Base-by-base conservation (phyloP, 192 early-diverging fungal genomes). In the Backusella circina region DNA sequence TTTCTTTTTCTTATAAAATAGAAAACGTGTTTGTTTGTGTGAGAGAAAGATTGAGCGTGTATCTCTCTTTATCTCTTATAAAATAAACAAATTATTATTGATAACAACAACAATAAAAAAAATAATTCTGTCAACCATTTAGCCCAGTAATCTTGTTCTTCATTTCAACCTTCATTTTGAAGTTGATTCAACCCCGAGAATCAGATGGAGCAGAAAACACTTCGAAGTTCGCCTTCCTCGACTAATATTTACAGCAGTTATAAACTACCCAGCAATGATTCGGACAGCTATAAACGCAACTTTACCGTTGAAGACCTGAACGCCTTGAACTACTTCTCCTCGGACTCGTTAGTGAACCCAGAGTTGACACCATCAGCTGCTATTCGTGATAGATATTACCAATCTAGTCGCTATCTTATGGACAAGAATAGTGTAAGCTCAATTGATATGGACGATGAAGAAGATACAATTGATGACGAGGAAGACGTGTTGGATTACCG, bases 401-500 rank as follows among this genome's bases (percentile, higher is more conserved):
- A 66, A 38, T 74, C 73, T 16, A 41, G 28, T 5, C 12, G 61
- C 6, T 66, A 74, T 74, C 31, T 36, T 35, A 26, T 23, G n/a
- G 71, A 72, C n/a, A 72, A 37, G 30, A 35, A 28, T 9, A 70
- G 65, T 31, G 65, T 18, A n/a, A 67, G 33, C 33, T 67, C 65
- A 31, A 67, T 35, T 67, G 37, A 41, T 30, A 13, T 41, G 13
- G 44, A 32, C 18, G 36, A 71, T 7, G 71, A 72, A 67, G 50
- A 57, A 12, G 61, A 61, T 51, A 65, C 28, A 26, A 18, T 31
- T 10, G 57, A 74, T 21, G 64, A 66, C n/a, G 73, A 74, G 31
- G 38, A 64, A 26, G 70, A 79, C 35, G 36, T 71, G 26, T 72
- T 79, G 15, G 44, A 66, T 39, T 79, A 79, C 66, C 67, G 78